Evolutionary conservation across 768 basidiomycete genomes (phyloP), one percentile per base, ranked within the genome.

Genomic region (Russula sp.): DNA sequence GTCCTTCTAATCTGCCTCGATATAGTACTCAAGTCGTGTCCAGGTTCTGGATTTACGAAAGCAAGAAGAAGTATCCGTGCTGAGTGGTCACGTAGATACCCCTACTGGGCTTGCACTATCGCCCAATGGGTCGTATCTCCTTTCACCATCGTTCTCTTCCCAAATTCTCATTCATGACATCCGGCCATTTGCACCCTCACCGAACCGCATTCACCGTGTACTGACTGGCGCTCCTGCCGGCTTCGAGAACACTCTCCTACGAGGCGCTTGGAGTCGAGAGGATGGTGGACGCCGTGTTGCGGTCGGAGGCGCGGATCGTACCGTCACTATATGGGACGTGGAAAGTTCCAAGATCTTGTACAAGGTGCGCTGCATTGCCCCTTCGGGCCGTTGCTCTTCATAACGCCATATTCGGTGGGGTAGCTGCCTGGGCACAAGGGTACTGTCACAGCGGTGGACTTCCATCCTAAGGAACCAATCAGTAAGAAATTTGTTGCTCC

Each of bases 341-440:
- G 89, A 92, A 65, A 90, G 81, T 65, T 83, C 80, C 32, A 83
- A 82, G 61, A 81, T 88, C 3, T 70, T 87, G 65, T 93, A 92
- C 78, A 92, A 94, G 82, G 86, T 93, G 45, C 7, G 70, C 63
- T 42, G 8, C 13, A 2, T n/a, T n/a, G 68, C 65, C 42, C 39
- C 42, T 51, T 56, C 48, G 35, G n/a, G 59, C 20, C 14, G 20
- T 11, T 9, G 10, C 22, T 46, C 25, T 47, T 51, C 38, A 29
- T 60, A 20, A 55, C 36, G 2, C 18, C 46, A 8, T 7, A 36
- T 60, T 39, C 48, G 50, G 38, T 20, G 63, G 9, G 25, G 14
- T 53, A 91, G 90, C 81, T 98, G 59, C 93, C 96, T 42, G 96
- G 96, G 14, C 96, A 99, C 73, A 97, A 93, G 73, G 95, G 96